These are phyloP conservation scores for Geotrichum bryndzae DNA, from an alignment of 1,139 yeast genomes.

Conservation along the genomic window DNA sequence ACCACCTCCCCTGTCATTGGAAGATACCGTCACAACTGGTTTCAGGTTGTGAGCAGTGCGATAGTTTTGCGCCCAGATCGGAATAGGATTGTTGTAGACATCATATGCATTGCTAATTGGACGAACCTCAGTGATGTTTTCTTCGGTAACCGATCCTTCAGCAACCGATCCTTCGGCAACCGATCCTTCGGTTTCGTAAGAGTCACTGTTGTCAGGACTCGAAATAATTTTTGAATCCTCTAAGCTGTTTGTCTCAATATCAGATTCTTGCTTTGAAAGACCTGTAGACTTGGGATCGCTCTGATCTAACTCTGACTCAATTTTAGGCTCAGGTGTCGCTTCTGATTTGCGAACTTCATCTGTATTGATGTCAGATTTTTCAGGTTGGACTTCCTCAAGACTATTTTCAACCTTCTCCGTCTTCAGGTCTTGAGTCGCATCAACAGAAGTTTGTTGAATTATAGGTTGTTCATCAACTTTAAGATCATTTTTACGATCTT, in stretches of 20 bases:
- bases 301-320: not conserved
- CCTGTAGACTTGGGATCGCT: not conserved
- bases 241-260: not conserved
- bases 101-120: slow-evolving; percentile 52
- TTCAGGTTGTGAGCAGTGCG: not conserved
- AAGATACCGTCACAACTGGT: not conserved
- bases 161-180: too few species aligned
- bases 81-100: slow-evolving; percentile 41
- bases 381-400: not conserved
- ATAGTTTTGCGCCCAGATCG: slow-evolving; percentile 65
- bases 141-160: not conserved
- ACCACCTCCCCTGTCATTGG: not conserved
- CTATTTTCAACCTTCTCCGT: not conserved
- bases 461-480: not conserved
- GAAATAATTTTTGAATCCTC: not conserved
- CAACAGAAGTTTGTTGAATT: not conserved
- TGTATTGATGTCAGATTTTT: not conserved
- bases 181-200: not conserved
- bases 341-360: not conserved
- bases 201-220: not conserved
- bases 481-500: not conserved
- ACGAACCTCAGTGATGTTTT: not conserved
- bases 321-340: not conserved
- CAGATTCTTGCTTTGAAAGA: not conserved
- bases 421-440: not conserved